phyloP scores from a whole-genome alignment of 345 rosid species.

The Isatis tinctoria region DNA sequence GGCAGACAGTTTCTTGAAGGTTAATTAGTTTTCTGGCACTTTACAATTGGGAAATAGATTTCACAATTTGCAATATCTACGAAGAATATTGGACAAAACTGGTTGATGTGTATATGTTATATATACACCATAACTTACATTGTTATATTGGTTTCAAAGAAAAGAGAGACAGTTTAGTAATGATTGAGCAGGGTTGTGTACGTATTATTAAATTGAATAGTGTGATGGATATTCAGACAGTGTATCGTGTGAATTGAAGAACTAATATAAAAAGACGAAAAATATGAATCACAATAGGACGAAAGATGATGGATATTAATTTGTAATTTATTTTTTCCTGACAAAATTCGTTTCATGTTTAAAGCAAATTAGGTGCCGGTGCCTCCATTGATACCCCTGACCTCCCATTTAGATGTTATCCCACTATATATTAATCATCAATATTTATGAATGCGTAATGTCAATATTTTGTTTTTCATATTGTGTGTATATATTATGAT shows the following conservation, averaged over 20 bases:
- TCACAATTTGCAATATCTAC: not conserved
- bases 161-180: conserved; percentile 8
- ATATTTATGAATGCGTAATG: not conserved
- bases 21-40: too few relatives aligned
- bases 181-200: conserved; percentile 24
- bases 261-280: not conserved
- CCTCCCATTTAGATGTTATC: not conserved
- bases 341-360: not conserved
- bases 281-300: not conserved
- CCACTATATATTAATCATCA: conserved; percentile 1
- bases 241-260: not conserved
- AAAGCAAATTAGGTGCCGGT: not conserved
- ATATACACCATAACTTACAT: not conserved
- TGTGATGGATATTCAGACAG: conserved; percentile 7
- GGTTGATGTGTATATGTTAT: too few relatives aligned
- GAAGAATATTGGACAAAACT: not conserved
- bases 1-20: not conserved
- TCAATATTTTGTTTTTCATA: not conserved
- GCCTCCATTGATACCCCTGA: not conserved
- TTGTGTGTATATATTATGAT: not conserved
- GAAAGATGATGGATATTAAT: not conserved
- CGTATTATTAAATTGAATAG: conserved; percentile 1
- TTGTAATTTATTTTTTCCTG: not conserved
- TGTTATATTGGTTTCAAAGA: not conserved
- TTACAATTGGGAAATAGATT: not conserved